Conservation (phyloP, 2,329 filamentous ascomycete species). For the Pseudogymnoascus sp. region DNA sequence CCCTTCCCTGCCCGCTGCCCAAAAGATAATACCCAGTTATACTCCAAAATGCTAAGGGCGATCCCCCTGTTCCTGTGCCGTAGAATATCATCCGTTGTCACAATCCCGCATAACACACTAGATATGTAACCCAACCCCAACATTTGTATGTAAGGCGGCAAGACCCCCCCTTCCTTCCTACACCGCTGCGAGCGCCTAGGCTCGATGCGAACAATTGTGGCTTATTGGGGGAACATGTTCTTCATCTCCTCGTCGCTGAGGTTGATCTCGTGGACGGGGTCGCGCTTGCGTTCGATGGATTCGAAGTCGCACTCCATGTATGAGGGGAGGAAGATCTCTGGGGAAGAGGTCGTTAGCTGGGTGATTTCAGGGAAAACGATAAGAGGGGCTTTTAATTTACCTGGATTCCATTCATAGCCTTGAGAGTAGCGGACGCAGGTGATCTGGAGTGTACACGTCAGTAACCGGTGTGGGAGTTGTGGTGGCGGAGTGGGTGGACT, state of each 20-base stretch:
- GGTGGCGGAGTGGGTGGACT: slow-evolving; percentile 26
- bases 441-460: slow-evolving; percentile 43
- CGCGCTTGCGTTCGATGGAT: slow-evolving; percentile 65
- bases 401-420: slow-evolving; percentile 77
- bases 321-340: slow-evolving; percentile 74
- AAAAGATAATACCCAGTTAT: slow-evolving; percentile 4
- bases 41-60: not conserved
- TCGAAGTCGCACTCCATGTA: slow-evolving; percentile 68
- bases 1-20: not conserved
- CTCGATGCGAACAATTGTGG: not conserved
- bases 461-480: slow-evolving; percentile 10
- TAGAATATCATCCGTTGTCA: not conserved
- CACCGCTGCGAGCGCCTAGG: not conserved
- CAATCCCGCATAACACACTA: slow-evolving; percentile 3
- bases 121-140: not conserved
- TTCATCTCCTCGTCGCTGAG: slow-evolving; percentile 70
- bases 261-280: slow-evolving; percentile 70
- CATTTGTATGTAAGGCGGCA: not conserved
- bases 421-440: slow-evolving; percentile 73
- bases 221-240: slow-evolving; percentile 56
- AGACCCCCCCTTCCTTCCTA: not conserved
- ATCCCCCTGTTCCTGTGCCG: not conserved
- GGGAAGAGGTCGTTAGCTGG: slow-evolving; percentile 10
- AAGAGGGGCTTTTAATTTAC: slow-evolving; percentile 34
- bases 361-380: not conserved